Evolutionary conservation across 257 asterid species (phyloP).

Genomic region (Solanum gandarillasii): DNA sequence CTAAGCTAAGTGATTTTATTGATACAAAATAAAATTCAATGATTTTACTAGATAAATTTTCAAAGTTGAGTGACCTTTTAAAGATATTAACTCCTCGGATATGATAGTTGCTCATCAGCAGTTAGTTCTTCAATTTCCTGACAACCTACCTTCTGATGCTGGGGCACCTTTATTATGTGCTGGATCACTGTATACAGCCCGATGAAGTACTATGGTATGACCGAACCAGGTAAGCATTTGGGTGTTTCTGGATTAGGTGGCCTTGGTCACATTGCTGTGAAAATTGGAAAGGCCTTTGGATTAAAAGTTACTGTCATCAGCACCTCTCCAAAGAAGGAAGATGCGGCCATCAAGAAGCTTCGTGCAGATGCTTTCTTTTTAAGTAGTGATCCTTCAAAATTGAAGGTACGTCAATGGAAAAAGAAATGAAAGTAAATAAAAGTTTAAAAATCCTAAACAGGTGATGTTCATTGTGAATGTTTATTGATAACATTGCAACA

Average conservation of each 20-base stretch:
- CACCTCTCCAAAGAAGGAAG: conserved; percentile 31
- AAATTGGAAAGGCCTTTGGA: conserved; percentile 44
- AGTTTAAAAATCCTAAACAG: not conserved
- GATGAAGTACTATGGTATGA: too few relatives aligned
- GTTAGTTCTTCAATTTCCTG: conserved; percentile 45
- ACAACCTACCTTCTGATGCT: not conserved
- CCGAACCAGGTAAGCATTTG: too few relatives aligned
- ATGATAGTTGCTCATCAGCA: conserved; percentile 38
- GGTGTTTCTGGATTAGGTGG: too few relatives aligned
- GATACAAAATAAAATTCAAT: too few relatives aligned
- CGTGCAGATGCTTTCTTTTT: conserved; percentile 53
- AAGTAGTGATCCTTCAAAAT: conserved; percentile 27
- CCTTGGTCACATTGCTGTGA: too few relatives aligned
- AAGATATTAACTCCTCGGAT: conserved; percentile 10
- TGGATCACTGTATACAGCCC: too few relatives aligned
- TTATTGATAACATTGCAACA: too few relatives aligned
- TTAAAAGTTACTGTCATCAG: conserved; percentile 54
- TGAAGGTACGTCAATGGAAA: conserved; percentile 36
- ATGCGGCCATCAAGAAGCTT: conserved; percentile 38
- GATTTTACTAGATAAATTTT: too few relatives aligned
- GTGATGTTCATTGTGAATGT: too few relatives aligned
- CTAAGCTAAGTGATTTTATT: too few relatives aligned
- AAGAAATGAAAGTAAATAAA: not conserved
- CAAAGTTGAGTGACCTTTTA: too few relatives aligned
- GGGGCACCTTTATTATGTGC: too few relatives aligned